Percentiles rank a stretch among this genome's conserved stretches.
phyloP scores from a whole-genome alignment of 257 asterid species.

The Asclepias syriaca region DNA sequence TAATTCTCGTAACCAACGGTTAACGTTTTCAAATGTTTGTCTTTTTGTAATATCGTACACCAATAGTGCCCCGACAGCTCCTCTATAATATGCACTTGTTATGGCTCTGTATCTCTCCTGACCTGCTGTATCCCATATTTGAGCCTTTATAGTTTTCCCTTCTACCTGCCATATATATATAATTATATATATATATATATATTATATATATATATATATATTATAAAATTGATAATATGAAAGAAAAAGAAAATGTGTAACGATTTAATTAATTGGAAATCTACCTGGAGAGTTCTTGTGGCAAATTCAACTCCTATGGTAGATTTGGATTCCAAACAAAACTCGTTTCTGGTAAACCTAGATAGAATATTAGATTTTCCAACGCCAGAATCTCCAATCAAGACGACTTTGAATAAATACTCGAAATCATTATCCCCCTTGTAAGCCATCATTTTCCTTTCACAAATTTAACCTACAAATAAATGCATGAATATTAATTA shows the following conservation, averaged over 20 bases:
- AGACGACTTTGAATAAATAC: conserved; percentile 38
- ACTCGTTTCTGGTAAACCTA: conserved; percentile 42
- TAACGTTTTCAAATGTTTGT: conserved; percentile 41
- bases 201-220: too few relatives aligned
- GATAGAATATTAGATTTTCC: conserved; percentile 49
- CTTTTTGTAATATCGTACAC: conserved; percentile 46
- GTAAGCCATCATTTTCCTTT: conserved; percentile 30
- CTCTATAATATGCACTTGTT: conserved; percentile 48
- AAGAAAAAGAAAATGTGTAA: too few relatives aligned
- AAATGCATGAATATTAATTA: background rate
- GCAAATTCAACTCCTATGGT: conserved; percentile 55
- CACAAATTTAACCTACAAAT: conserved; percentile 6
- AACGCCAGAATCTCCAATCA: conserved; percentile 48
- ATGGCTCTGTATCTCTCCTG: conserved; percentile 52
- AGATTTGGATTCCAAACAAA: conserved; percentile 47
- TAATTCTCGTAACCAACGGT: conserved; percentile 41
- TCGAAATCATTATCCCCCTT: conserved; percentile 45
- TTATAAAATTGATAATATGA: too few relatives aligned
- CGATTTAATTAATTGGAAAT: too few relatives aligned
- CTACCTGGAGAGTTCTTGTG: conserved; percentile 46
- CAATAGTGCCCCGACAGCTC: conserved; percentile 47
- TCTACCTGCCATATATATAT: conserved; percentile 26
- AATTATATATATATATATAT: background rate
- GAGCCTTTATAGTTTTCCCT: conserved; percentile 47
- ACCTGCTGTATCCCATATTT: conserved; percentile 61